Base-by-base conservation (phyloP, 208 protist species). In the Crithidia sp. region DNA sequence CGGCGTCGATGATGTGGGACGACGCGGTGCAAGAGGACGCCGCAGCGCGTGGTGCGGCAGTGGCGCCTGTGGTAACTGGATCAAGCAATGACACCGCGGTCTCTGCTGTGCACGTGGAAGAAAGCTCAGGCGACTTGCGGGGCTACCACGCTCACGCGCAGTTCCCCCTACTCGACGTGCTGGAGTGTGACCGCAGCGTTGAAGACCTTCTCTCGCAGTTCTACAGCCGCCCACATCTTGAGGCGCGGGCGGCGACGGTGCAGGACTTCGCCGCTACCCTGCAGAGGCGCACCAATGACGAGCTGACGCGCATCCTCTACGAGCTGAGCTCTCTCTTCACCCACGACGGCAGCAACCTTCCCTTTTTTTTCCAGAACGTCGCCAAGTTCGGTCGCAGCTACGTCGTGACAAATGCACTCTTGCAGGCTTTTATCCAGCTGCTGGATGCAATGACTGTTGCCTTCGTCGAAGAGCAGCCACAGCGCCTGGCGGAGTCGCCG, bases 141-240 rank as follows among this genome's bases (percentile, higher is more conserved):
- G 91, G 91, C 17, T 96, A 96, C 65, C 67, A 74, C 59, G 78
- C 88, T 3, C 81, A 71, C 6, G 44, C 53, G 53, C 79, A 88
- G 60, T 90, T 90, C 67, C 89, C 89, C 2, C 44, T 89, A 13
- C 79, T 95, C 10, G 92, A 96, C 60, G 83, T 91, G 0, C 61
- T 97, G 14, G 71, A 88, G 63, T 97, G 92, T 65, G 70, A 72
- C n/a, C 89, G 92, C 10, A 82, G 81, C 19, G 69, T 94, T 19
- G 74, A 89, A 0, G 87, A 92, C 65, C 82, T 97, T 36, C 69
- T 97, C 0, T 36, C 17, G 14, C 92, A 97, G 76, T 97, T 94
- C 59, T 58, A 47, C 37, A 61, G 74, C 41, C 90, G 90, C 1
- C 88, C 92, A 6, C 69, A 86, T 50, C 76, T 74, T 2, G 84